Evolutionary conservation across 805 yeast species (phyloP), one percentile per base, ranked within the genome.

Genomic region (Ogataea paraovalis): DNA sequence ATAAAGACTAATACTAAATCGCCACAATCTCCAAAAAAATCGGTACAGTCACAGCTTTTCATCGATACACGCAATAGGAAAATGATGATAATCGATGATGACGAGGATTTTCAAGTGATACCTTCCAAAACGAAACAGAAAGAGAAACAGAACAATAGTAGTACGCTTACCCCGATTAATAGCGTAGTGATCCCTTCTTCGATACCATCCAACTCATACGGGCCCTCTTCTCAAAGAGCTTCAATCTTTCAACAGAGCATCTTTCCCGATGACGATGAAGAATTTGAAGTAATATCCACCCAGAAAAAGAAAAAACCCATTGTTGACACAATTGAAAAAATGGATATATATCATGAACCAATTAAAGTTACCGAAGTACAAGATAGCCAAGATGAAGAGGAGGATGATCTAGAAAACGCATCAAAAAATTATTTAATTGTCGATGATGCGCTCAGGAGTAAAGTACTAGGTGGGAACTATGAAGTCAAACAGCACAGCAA

Each of bases 261-360:
- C 18, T 49, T 36, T 23, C 38, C 50, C 4, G 53, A 52, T 1
- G 47, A 47, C 19, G 41, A 50, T 6, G 51, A 51, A 4, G 49
- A 54, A 22, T 54, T 54, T 27, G 53, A 54, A 20, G 48, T 51
- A 12, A 54, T 54, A 27, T 39, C 27, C 34, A 46, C 34, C 20
- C 44, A 13, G 42, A 46, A 10, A 13, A 30, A 32, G 18, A 19
- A 33, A 10, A 25, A 21, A 13, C 14, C 14, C 9, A 39, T 23
- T 13, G 30, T 10, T 23, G 30, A 39, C 12, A 28, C 12, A n/a
- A 22, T 14, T 22, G n/a, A n/a, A n/a, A 39, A 19, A 14, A 34
- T 34, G 20, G 25, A 39, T 14, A 21, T 14, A 13, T 14, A n/a
- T 14, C 5, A 22, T 13, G n/a, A 39, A 10, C 14, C 12, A 13